Percentiles rank a stretch among this genome's conserved stretches.
phyloP scores from a whole-genome alignment of 768 basidiomycete genomes.

The Phanerochaete carnosa region DNA sequence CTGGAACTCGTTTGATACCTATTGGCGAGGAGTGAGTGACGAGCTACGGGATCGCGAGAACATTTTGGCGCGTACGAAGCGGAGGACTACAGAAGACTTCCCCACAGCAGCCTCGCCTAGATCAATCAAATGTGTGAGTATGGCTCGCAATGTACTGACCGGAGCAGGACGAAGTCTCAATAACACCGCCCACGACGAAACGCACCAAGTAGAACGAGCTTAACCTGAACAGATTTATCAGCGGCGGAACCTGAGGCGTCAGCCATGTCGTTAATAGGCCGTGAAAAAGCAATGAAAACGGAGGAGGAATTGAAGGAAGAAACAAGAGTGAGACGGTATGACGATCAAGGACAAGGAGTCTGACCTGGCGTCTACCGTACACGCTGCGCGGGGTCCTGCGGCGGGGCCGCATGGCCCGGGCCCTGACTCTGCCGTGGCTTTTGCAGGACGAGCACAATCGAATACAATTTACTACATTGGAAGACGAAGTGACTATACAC shows the following conservation, averaged over 20 bases:
- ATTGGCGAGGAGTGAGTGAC: neutral
- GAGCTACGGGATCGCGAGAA: neutral
- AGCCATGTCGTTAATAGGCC: constrained; percentile 45
- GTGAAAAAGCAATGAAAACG: constrained; percentile 18
- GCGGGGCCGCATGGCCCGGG: neutral
- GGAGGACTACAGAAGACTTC: constrained; percentile 96
- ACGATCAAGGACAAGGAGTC: constrained; percentile 13
- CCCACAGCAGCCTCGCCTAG: constrained; percentile 97
- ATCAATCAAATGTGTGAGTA: neutral
- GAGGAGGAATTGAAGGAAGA: constrained; percentile 6
- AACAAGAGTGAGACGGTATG: constrained; percentile 9
- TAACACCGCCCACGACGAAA: neutral
- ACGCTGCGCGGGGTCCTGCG: neutral
- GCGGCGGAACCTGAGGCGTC: constrained; percentile 70
- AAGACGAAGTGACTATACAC: neutral
- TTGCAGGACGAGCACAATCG: neutral
- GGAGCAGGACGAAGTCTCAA: neutral
- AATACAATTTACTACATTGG: too few species aligned
- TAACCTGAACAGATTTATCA: constrained; percentile 95
- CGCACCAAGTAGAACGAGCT: constrained; percentile 92
- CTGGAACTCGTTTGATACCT: constrained; percentile 98
- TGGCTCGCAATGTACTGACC: neutral
- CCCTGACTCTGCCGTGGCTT: neutral
- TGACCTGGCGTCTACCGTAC: neutral
- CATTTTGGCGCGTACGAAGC: constrained; percentile 67